A percentile compares a stretch with the other conserved stretches of the same genome.
phyloP scores from a whole-genome alignment of 176 grass and related monocot species.

The Paspalum vaginatum region DNA sequence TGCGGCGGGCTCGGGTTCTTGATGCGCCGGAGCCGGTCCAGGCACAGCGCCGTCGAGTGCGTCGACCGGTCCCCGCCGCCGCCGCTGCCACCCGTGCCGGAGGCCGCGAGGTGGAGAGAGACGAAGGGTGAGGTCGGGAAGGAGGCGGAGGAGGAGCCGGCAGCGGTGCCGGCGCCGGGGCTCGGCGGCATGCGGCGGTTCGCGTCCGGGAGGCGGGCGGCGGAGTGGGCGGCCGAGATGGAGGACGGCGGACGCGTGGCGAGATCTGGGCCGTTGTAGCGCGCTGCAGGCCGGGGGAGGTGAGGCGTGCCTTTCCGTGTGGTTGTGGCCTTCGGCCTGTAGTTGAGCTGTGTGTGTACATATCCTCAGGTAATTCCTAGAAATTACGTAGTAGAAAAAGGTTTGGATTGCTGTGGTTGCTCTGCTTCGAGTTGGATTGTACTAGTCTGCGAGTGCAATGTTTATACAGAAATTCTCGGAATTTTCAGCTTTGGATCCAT shows the following conservation, averaged over 20 bases:
- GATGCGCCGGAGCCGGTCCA: conserved; percentile 43
- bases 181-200: conserved; percentile 67
- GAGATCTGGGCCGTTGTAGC: conserved; percentile 43
- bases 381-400: not conserved
- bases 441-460: not conserved
- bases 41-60: conserved; percentile 39
- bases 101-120: not conserved
- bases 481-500: not conserved
- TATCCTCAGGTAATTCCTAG: conserved; percentile 23
- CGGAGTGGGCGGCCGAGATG: conserved; percentile 56
- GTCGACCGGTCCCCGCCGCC: conserved; percentile 44
- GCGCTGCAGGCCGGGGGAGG: not conserved
- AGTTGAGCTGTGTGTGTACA: not conserved
- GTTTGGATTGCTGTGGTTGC: not conserved
- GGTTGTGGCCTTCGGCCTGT: not conserved
- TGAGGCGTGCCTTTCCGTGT: conserved; percentile 18
- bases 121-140: not conserved
- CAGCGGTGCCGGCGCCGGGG: conserved; percentile 29
- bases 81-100: not conserved
- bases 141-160: not conserved
- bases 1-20: conserved; percentile 46
- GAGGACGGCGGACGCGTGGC: conserved; percentile 45
- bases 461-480: not conserved
- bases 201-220: conserved; percentile 58
- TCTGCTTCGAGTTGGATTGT: not conserved